These are phyloP conservation scores for Liquidambar formosana DNA, from an alignment of 164 flowering plant species.

Conservation along the genomic window DNA sequence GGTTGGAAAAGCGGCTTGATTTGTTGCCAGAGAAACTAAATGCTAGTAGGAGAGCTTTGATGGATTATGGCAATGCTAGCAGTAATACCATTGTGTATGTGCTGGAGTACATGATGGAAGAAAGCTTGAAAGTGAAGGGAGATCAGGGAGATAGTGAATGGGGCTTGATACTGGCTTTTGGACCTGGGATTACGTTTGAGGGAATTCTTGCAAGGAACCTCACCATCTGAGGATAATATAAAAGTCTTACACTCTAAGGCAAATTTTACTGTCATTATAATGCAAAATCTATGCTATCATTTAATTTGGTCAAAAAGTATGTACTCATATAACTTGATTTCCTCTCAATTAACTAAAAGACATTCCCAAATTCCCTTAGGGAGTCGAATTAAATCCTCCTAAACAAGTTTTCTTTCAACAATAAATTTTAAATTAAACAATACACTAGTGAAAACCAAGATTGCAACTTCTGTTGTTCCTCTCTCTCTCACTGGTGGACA, in stretches of 20 bases:
- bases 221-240: constrained; percentile 23
- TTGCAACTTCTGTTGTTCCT: no score
- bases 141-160: constrained; percentile 39
- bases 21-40: constrained; percentile 68
- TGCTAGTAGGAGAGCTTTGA: constrained; percentile 78
- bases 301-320: background rate
- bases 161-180: constrained; percentile 94
- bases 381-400: no score
- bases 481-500: no score
- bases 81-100: constrained; percentile 93
- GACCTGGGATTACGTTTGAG: constrained; percentile 91
- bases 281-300: background rate
- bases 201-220: constrained; percentile 83
- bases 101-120: constrained; percentile 86
- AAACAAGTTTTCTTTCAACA: no score
- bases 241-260: background rate
- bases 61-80: constrained; percentile 89
- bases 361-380: background rate
- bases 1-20: constrained; percentile 82
- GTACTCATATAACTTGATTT: background rate
- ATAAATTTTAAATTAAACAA: no score
- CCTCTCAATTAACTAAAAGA: background rate
- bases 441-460: no score
- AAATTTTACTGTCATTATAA: background rate
- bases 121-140: constrained; percentile 46